Evolutionary conservation across 805 yeast genomes (phyloP).

Genomic region (Yarrowia divulgata): DNA sequence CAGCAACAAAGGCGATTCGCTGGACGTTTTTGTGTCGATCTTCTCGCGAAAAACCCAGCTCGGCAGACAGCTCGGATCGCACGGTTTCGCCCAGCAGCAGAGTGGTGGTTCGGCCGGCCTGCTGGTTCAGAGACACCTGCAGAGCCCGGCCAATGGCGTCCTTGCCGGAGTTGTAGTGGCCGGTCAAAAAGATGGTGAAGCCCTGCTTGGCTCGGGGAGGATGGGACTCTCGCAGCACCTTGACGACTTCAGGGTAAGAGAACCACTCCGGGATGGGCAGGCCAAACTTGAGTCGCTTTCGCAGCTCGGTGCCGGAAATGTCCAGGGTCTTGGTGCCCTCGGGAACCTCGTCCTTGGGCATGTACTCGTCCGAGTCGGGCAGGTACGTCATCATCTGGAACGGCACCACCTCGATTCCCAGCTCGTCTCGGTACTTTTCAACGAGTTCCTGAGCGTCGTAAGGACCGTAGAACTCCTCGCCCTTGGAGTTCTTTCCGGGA

Average conservation of each 20-base stretch:
- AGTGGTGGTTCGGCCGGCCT: conserved; percentile 82
- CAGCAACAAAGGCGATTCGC: conserved; percentile 67
- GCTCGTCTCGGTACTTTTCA: conserved; percentile 73
- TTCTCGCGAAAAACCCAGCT: conserved; percentile 53
- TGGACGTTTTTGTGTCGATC: conserved; percentile 54
- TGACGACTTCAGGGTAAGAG: conserved; percentile 94
- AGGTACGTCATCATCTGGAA: conserved; percentile 96
- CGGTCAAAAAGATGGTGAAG: conserved; percentile 74
- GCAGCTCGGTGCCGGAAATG: conserved; percentile 93
- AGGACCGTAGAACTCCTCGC: conserved; percentile 95
- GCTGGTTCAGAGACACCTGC: conserved; percentile 88
- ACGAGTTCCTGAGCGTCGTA: conserved; percentile 95
- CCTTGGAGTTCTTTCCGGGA: conserved; percentile 87
- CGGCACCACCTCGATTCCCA: conserved; percentile 90
- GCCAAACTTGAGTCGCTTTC: conserved; percentile 86
- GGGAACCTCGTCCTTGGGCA: conserved; percentile 92
- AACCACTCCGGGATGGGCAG: conserved; percentile 95
- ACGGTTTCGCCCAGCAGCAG: conserved; percentile 59
- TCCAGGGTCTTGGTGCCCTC: conserved; percentile 81
- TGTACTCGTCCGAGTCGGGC: conserved; percentile 93
- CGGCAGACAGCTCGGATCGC: conserved; percentile 52
- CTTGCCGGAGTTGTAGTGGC: conserved; percentile 65
- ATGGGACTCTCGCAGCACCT: conserved; percentile 86
- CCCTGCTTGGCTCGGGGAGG: conserved; percentile 94
- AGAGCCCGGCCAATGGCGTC: conserved; percentile 80